Evolutionary conservation across 1,284 basidiomycete genomes (phyloP).

Genomic region (Rhizoctonia solani): DNA sequence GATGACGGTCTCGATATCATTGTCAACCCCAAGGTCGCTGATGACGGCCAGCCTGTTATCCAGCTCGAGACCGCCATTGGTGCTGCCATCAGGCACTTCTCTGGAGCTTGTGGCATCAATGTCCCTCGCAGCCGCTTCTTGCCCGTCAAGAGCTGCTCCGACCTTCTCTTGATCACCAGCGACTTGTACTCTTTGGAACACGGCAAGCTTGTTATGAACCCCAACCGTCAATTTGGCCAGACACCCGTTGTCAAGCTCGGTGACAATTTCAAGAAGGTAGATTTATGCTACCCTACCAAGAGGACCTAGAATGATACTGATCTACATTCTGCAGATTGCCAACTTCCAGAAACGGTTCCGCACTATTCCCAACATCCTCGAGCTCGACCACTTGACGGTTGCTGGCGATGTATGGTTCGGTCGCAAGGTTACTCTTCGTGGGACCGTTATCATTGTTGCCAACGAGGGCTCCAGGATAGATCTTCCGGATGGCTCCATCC

Average conservation of each 20-base stretch:
- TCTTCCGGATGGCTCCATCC: slow-evolving; percentile 91
- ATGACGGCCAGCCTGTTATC: slow-evolving; percentile 87
- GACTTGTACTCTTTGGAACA: slow-evolving; percentile 96
- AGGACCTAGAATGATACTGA: not conserved
- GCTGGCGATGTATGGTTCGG: slow-evolving; percentile 97
- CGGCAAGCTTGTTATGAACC: slow-evolving; percentile 92
- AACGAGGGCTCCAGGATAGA: slow-evolving; percentile 95
- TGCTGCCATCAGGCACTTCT: slow-evolving; percentile 98
- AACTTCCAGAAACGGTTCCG: slow-evolving; percentile 98
- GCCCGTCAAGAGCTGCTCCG: slow-evolving; percentile 84
- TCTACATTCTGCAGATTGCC: slow-evolving; percentile 69
- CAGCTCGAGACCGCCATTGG: slow-evolving; percentile 98
- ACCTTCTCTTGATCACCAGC: slow-evolving; percentile 93
- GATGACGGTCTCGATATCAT: slow-evolving; percentile 69
- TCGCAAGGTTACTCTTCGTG: slow-evolving; percentile 85
- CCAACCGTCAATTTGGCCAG: slow-evolving; percentile 82
- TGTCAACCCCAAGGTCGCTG: slow-evolving; percentile 90
- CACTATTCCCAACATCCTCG: slow-evolving; percentile 91
- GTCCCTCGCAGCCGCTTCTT: slow-evolving; percentile 97
- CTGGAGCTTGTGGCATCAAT: slow-evolving; percentile 94
- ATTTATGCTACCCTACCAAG: slow-evolving; percentile 3
- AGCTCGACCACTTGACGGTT: slow-evolving; percentile 96
- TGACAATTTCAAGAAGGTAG: slow-evolving; percentile 84
- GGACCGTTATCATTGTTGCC: slow-evolving; percentile 87
- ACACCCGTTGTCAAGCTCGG: slow-evolving; percentile 98